Evolutionary conservation across 1,284 basidiomycete genomes (phyloP).

Genomic region (Puccinia horiana): DNA sequence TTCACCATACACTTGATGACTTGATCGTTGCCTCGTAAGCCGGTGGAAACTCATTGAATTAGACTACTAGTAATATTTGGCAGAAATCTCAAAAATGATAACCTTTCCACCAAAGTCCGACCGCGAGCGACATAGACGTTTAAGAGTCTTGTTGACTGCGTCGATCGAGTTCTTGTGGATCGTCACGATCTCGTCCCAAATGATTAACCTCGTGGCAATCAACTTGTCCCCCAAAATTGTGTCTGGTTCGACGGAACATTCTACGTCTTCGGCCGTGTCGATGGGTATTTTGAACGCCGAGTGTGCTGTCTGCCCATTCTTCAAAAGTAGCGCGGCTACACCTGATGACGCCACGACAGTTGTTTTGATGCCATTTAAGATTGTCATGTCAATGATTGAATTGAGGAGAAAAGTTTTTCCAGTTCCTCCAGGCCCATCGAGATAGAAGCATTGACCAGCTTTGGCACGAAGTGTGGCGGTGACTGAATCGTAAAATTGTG

Average conservation of each 20-base stretch:
- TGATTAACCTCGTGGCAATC: not conserved
- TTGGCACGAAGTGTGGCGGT: not conserved
- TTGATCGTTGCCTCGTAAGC: not conserved
- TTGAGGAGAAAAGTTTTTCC: conserved; percentile 65
- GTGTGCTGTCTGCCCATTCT: conserved; percentile 62
- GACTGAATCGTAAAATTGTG: not conserved
- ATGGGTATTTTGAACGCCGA: conserved; percentile 62
- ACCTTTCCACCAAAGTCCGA: not conserved
- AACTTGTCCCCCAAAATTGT: not conserved
- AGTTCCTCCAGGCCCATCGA: conserved; percentile 1
- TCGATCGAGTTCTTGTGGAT: not conserved
- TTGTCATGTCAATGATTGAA: conserved; percentile 58
- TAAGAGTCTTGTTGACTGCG: not conserved
- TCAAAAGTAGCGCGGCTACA: conserved; percentile 61
- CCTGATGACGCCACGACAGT: no score
- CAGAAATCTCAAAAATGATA: not conserved
- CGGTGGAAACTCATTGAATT: not conserved
- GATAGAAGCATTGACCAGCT: not conserved
- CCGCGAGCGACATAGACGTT: not conserved
- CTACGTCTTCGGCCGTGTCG: not conserved
- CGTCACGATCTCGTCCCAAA: not conserved
- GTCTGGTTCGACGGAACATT: not conserved
- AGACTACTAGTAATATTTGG: not conserved
- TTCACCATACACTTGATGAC: not conserved
- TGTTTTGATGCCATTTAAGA: conserved; percentile 57